phyloP scores from a whole-genome alignment of 192 early-diverging fungal genomes.

The Coemansia asiatica region DNA sequence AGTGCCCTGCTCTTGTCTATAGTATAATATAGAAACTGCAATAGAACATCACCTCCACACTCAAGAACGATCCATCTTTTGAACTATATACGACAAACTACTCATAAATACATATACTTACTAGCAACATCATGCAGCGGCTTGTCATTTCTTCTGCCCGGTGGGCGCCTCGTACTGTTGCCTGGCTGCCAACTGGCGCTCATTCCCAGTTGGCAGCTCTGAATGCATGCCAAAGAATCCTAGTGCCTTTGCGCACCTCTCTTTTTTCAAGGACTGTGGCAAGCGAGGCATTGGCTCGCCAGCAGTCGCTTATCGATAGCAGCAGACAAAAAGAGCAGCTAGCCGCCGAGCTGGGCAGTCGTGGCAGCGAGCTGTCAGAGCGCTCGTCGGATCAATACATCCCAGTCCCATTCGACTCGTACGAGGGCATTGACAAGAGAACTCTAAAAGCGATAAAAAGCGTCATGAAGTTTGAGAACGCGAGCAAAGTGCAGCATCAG shows the following conservation, averaged over 20 bases:
- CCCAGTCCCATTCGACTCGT: constrained; percentile 58
- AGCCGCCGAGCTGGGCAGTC: neutral
- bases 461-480: constrained; percentile 71
- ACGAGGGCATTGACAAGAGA: constrained; percentile 37
- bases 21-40: neutral
- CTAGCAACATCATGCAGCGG: constrained; percentile 25
- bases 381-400: constrained; percentile 34
- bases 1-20: too few relatives aligned
- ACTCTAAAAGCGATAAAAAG: constrained; percentile 61
- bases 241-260: neutral
- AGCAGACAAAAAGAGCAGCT: neutral
- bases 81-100: neutral
- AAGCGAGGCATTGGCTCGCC: constrained; percentile 28
- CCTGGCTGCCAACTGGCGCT: constrained; percentile 14
- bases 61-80: neutral
- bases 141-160: constrained; percentile 14
- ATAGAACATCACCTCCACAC: neutral
- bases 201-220: neutral
- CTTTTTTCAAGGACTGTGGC: constrained; percentile 12
- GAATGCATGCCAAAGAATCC: constrained; percentile 9
- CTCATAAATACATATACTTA: neutral
- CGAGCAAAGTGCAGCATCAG: constrained; percentile 83
- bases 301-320: neutral
- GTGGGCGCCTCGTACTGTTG: constrained; percentile 18
- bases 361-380: neutral